phyloP scores from a whole-genome alignment of 805 yeast species.

The Groenewaldozyma salmanticensis region DNA sequence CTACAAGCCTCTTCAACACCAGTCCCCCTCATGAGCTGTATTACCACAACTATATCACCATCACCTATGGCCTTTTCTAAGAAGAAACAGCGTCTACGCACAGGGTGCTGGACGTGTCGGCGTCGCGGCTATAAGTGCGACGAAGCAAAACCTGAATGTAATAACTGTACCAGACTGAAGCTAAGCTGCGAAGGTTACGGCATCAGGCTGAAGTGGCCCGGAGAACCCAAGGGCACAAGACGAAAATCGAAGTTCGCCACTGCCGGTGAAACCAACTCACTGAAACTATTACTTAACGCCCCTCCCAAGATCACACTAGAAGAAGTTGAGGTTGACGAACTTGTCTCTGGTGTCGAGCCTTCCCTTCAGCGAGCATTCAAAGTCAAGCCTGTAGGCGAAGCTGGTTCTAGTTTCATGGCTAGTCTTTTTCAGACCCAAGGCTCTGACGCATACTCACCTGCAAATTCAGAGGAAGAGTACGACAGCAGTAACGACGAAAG shows the following conservation, averaged over 20 bases:
- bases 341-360: conserved; percentile 4
- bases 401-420: no score
- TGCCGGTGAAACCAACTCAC: neutral
- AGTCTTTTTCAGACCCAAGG: neutral
- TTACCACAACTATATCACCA: neutral
- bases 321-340: neutral
- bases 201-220: conserved; percentile 20
- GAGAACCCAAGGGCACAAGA: conserved; percentile 9
- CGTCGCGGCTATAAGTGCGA: conserved; percentile 20
- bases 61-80: neutral
- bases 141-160: conserved; percentile 18
- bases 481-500: neutral
- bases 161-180: conserved; percentile 14
- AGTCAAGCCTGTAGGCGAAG: neutral
- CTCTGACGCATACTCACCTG: neutral
- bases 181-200: conserved; percentile 20
- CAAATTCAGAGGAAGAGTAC: neutral
- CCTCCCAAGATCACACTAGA: neutral
- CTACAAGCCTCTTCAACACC: no score
- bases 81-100: conserved; percentile 16
- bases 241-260: conserved; percentile 1
- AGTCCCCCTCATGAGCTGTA: conserved; percentile 1
- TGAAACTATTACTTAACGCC: neutral
- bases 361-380: conserved; percentile 1
- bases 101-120: conserved; percentile 22